Percentiles rank a stretch among this genome's conserved stretches.
Conservation (phyloP, 345 rosid genomes). For the Brassica rapa region DNA sequence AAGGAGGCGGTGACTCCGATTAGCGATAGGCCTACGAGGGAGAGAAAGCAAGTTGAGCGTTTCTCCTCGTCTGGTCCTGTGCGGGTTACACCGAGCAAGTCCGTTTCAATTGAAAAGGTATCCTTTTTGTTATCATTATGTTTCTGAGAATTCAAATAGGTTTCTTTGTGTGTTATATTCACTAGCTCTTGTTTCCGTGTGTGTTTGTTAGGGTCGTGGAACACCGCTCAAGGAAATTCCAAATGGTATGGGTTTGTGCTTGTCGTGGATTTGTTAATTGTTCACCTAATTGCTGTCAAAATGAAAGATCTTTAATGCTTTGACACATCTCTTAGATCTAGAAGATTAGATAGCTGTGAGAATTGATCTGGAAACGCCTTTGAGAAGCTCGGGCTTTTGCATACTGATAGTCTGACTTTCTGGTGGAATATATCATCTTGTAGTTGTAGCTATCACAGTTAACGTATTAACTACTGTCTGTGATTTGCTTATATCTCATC, state of each 20-base stretch:
- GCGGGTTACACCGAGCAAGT: conserved; percentile 56
- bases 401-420: background rate
- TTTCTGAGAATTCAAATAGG: conserved; percentile 8
- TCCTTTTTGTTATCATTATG: background rate
- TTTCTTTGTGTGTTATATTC: background rate
- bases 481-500: conserved; percentile 5
- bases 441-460: background rate
- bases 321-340: conserved; percentile 20
- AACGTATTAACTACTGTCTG: background rate
- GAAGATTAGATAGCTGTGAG: conserved; percentile 17
- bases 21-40: conserved; percentile 82
- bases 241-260: conserved; percentile 56
- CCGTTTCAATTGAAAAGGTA: conserved; percentile 77
- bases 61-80: conserved; percentile 66
- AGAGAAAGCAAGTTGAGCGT: conserved; percentile 86
- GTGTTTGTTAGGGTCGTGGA: conserved; percentile 73
- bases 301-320: conserved; percentile 10
- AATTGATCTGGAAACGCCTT: background rate
- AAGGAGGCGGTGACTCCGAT: conserved; percentile 54
- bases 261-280: background rate
- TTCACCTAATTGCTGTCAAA: background rate
- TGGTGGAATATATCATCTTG: background rate
- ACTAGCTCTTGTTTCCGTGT: conserved; percentile 5
- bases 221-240: conserved; percentile 88
- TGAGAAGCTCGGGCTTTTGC: background rate